Evolutionary conservation across 805 yeast genomes (phyloP), one percentile per base, ranked within the genome.

Genomic region (Tetrapisispora namnaoensis): DNA sequence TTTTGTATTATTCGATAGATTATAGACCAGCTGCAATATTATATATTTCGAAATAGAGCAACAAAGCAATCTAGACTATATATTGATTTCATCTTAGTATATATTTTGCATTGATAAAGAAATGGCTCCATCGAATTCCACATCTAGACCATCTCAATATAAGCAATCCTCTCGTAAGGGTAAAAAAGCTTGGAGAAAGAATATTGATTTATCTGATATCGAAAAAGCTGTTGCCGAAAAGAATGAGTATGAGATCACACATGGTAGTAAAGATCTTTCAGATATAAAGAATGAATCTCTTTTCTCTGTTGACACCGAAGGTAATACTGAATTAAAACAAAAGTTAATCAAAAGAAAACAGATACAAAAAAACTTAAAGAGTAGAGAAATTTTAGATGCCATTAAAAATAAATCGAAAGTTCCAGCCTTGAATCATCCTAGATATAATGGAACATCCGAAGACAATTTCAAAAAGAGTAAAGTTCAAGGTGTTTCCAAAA

Each of bases 151-250:
- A 14, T 64, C 78, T 21, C 80, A 76, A 56, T 75, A 73, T 56
- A 70, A 70, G 41, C 96, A 90, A 68, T 61, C 84, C 4, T 88
- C 96, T 8, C 77, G 98, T 61, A 93, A 93, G 71, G 95, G 96
- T 41, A 91, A 86, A 75, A 83, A 77, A 63, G 85, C 97, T 5
- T 93, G 99, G 99, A 82, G 97, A 68, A 93, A 91, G 69, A 87
- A 93, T 66, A 85, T 93, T 50, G 95, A 93, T 65, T 70, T 93
- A 18, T 80, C 79, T 22, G 96, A 88, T 54, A 72, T 93, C 44
- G 88, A 85, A 60, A 66, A 69, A 32, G 84, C 83, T 13, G 69
- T 91, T 37, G 91, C 83, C 56, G 80, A 77, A 41, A 73, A 74
- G 46, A 73, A 88, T 50, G 95, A 87, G 46, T 79, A 80, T 50